These are phyloP conservation scores for Cantharellus anzutake DNA, from an alignment of 768 basidiomycete genomes.

Conservation along the genomic window DNA sequence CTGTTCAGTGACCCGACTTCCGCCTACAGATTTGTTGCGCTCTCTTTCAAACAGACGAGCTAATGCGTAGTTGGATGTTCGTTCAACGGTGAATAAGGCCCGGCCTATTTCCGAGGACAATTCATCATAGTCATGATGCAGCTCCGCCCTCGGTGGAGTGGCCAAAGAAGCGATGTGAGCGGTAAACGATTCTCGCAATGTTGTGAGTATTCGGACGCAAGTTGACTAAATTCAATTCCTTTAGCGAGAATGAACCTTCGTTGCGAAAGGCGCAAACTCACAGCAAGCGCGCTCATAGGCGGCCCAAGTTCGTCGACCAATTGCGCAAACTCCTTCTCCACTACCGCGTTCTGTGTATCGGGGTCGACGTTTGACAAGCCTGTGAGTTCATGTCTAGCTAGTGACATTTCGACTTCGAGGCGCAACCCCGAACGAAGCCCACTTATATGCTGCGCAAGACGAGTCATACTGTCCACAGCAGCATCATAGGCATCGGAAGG, in stretches of 20 bases:
- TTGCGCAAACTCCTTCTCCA: conserved; percentile 59
- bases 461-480: conserved; percentile 67
- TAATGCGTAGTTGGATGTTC: conserved; percentile 69
- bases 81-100: conserved; percentile 56
- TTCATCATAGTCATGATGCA: conserved; percentile 39
- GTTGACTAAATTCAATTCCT: conserved; percentile 26
- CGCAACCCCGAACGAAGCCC: conserved; percentile 71
- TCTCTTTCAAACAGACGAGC: conserved; percentile 38
- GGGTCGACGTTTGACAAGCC: background rate
- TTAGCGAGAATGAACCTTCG: background rate
- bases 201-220: conserved; percentile 38
- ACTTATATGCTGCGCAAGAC: conserved; percentile 85
- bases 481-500: conserved; percentile 50
- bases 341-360: conserved; percentile 24
- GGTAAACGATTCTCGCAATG: conserved; percentile 37
- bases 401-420: conserved; percentile 68
- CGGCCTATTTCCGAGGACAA: conserved; percentile 47
- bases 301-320: conserved; percentile 63
- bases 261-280: conserved; percentile 18
- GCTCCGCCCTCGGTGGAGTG: conserved; percentile 12
- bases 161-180: background rate
- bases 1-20: conserved; percentile 23
- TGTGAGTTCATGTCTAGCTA: background rate
- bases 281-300: conserved; percentile 54
- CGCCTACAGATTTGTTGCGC: background rate